Conservation (phyloP, 345 rosid genomes). For the Barbarea vulgaris region DNA sequence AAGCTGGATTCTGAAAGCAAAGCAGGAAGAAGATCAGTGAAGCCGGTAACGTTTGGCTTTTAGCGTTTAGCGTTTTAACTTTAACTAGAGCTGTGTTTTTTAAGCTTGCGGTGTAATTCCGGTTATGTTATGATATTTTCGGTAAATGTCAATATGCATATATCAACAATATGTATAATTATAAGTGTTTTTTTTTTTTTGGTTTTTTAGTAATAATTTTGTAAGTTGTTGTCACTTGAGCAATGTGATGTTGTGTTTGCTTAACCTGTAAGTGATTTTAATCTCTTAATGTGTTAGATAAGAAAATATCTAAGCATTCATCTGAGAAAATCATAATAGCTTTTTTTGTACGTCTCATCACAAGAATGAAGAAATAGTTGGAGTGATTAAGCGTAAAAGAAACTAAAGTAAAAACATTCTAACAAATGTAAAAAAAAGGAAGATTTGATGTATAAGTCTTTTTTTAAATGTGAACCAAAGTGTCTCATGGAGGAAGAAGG, state of each 20-base stretch:
- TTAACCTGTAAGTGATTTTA: background rate
- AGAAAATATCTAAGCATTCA: background rate
- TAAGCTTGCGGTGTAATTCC: constrained; percentile 25
- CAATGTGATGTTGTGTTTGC: constrained; percentile 16
- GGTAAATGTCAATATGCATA: constrained; percentile 15
- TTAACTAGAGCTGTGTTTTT: constrained; percentile 25
- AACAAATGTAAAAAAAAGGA: background rate
- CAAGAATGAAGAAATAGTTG: background rate
- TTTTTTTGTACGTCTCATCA: background rate
- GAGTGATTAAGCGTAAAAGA: background rate
- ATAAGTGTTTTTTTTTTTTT: background rate
- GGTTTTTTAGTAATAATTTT: background rate
- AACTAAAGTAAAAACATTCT: background rate
- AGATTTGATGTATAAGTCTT: constrained; percentile 1
- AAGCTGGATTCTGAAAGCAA: constrained; percentile 32
- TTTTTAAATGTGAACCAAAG: constrained; percentile 11
- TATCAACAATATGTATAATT: constrained; percentile 6
- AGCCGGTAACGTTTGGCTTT: constrained; percentile 28
- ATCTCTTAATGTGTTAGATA: background rate
- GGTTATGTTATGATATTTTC: constrained; percentile 25
- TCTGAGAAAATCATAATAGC: background rate
- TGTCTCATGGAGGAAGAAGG: constrained; percentile 12
- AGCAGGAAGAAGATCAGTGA: constrained; percentile 34
- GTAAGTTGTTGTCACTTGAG: constrained; percentile 13
- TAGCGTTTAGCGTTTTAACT: constrained; percentile 26